Conservation (phyloP, 1,284 basidiomycete genomes). For the Ustilago bromivora region DNA sequence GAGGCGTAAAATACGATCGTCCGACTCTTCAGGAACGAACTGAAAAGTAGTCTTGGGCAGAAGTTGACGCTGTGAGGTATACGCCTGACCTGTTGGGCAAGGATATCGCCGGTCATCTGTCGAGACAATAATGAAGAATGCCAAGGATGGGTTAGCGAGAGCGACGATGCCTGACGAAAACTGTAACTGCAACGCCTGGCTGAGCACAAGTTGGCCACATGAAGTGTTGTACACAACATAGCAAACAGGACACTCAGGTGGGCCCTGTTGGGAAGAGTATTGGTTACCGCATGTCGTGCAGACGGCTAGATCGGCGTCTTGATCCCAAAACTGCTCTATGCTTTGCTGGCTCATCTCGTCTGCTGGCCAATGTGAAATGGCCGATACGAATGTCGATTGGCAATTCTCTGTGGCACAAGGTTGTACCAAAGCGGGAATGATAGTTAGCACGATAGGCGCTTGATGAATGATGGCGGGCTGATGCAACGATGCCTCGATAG, state of each 20-base stretch:
- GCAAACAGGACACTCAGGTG: constrained; percentile 36
- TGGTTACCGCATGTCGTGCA: constrained; percentile 42
- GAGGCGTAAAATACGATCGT: constrained; percentile 32
- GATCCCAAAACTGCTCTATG: neutral
- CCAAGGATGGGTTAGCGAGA: neutral
- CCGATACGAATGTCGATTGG: too few relatives aligned
- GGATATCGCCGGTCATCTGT: constrained; percentile 39
- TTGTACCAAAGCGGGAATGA: too few relatives aligned
- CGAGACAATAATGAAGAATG: neutral
- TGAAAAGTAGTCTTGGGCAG: constrained; percentile 24
- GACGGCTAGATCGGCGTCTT: constrained; percentile 39
- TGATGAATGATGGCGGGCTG: too few relatives aligned
- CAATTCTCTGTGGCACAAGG: too few relatives aligned
- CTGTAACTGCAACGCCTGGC: neutral
- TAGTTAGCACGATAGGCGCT: too few relatives aligned
- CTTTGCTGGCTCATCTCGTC: too few relatives aligned
- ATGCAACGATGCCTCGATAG: too few relatives aligned
- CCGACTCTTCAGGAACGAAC: constrained; percentile 33
- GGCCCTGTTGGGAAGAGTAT: constrained; percentile 23
- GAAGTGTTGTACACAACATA: constrained; percentile 25
- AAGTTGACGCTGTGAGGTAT: constrained; percentile 30
- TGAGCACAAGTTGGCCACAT: neutral
- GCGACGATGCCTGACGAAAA: neutral
- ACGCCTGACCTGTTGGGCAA: constrained; percentile 33
- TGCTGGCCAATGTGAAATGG: too few relatives aligned